Conservation (phyloP, 495 filamentous ascomycete genomes). For the Aspergillus indologenus region DNA sequence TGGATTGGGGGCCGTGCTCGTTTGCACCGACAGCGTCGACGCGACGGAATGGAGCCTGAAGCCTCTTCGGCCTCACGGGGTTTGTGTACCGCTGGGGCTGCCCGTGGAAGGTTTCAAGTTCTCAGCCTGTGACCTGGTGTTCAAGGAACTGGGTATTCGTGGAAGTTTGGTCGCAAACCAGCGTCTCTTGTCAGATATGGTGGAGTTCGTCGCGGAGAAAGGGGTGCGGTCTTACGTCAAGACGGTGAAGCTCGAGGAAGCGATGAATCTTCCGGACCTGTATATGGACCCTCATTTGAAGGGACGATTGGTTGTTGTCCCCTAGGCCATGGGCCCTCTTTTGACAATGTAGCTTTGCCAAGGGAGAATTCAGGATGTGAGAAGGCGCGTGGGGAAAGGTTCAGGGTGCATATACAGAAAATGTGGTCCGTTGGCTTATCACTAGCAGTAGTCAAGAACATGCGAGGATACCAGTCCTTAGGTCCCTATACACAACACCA, state of each 20-base stretch:
- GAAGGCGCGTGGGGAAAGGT: no score
- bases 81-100: conserved; percentile 3
- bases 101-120: conserved; percentile 8
- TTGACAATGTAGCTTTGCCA: no score
- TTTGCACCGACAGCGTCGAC: conserved; percentile 7
- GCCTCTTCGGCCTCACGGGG: not conserved
- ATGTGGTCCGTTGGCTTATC: no score
- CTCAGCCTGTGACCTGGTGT: conserved; percentile 5
- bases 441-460: no score
- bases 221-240: conserved; percentile 6
- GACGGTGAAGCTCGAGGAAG: conserved; percentile 6
- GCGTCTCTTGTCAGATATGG: conserved; percentile 3
- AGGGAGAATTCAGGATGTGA: no score
- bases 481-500: no score
- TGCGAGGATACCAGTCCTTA: no score
- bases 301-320: conserved; percentile 7
- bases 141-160: conserved; percentile 4
- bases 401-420: no score
- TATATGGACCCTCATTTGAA: conserved; percentile 9
- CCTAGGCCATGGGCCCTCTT: not conserved
- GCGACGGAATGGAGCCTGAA: conserved; percentile 8
- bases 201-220: conserved; percentile 7
- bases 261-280: not conserved
- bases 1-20: not conserved
- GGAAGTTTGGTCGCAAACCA: conserved; percentile 4